Base-by-base conservation (phyloP, 1,139 yeast species). In the Wickerhamomyces sp. region DNA sequence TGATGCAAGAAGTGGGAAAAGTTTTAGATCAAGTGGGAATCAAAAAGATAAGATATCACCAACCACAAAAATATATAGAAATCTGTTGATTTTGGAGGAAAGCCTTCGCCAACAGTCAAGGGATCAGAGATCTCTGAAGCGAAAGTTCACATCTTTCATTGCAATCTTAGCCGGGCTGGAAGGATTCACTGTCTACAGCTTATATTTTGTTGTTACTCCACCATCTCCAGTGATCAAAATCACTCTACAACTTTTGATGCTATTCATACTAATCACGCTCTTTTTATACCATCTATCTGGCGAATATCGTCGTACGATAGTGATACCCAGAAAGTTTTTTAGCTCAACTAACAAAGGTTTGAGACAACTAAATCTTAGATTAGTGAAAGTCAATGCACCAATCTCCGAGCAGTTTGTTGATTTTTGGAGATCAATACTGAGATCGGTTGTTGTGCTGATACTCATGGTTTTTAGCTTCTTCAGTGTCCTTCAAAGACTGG, bases 251-350 rank as follows among this genome's bases (percentile, higher is more conserved):
- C 78, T 91, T 43, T 65, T 79, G 13, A 73, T 87, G 29, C 68
- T 87, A 27, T 86, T 91, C 38, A 77, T 85, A 27, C 55, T 76
- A 14, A 80, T 90, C 35, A 86, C 96, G 0, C 67, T 90, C 45
- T 74, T 81, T 39, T 69, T 93, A 39, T 93, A 89, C 65, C 90
- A 86, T 58, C 67, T 93, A 35, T 85, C 95, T 29, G 99, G 98
- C 2, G 94, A 90, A 64, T 91, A 91, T 63, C 80, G 78, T 49
- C 79, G 93, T 51, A 88, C 96, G 0, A 85, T 93, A 49, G 86
- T 87, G 10, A 71, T 83, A 40, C 95, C 97, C 2, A 75, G 95
- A 47, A 76, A 78, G 58, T 91, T 90, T 62, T 69, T 91, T 45
- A 72, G 82, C 2, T 79, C 86, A 27, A 82, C 97, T 4, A 93